Percentiles rank a stretch among this genome's conserved stretches.
Evolutionary conservation across 1,139 yeast genomes (phyloP).

Genomic region (Arxiozyma slooffiae): DNA sequence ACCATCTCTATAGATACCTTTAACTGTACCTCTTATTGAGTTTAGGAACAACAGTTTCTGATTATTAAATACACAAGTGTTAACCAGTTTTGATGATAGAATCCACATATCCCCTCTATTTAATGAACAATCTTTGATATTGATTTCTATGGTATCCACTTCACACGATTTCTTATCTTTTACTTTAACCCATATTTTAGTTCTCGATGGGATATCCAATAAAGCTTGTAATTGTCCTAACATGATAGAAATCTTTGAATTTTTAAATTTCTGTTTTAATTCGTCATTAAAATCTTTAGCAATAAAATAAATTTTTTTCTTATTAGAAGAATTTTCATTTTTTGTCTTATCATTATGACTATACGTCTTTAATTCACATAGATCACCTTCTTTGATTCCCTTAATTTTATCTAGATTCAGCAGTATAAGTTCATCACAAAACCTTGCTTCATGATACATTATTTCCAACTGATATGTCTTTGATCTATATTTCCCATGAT

Average conservation of each 20-base stretch:
- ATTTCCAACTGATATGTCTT: conserved; percentile 35
- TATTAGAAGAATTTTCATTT: conserved; percentile 8
- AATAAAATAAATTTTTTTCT: conserved; percentile 37
- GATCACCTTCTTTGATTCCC: conserved; percentile 57
- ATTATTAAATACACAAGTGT: conserved; percentile 55
- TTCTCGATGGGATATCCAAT: conserved; percentile 59
- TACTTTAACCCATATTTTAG: conserved; percentile 48
- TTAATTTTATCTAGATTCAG: conserved; percentile 52
- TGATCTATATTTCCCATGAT: background rate
- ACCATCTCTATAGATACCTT: conserved; percentile 64
- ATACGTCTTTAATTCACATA: conserved; percentile 51
- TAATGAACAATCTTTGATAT: conserved; percentile 68
- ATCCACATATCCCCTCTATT: conserved; percentile 95
- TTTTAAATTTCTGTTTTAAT: conserved; percentile 20
- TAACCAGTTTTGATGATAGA: conserved; percentile 52
- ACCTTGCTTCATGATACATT: conserved; percentile 66
- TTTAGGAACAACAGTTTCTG: conserved; percentile 59
- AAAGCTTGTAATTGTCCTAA: conserved; percentile 54
- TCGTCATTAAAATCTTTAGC: conserved; percentile 35
- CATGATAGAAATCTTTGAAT: conserved; percentile 44
- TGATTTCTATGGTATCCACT: conserved; percentile 75
- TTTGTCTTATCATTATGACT: conserved; percentile 8
- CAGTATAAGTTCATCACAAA: conserved; percentile 49
- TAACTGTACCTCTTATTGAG: conserved; percentile 53
- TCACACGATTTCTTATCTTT: conserved; percentile 43